Evolutionary conservation across 495 filamentous ascomycete genomes (phyloP).

Genomic region (Trypethelium eluteriae): DNA sequence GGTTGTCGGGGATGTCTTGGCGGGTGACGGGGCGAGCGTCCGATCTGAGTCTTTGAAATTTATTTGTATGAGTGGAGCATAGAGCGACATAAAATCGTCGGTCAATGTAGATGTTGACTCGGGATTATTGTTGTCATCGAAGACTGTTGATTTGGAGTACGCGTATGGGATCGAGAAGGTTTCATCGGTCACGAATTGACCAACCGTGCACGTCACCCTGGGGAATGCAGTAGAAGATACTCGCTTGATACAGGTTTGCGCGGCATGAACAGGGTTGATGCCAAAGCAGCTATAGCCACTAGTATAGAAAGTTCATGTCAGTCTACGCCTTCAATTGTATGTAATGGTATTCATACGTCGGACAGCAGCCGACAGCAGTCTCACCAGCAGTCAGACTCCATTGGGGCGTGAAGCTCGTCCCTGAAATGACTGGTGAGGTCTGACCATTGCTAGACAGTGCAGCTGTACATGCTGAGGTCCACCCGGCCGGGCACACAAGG

Average conservation of each 20-base stretch:
- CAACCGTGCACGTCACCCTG: background rate
- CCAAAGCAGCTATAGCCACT: background rate
- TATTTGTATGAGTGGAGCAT: background rate
- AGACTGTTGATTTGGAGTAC: background rate
- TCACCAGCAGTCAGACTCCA: background rate
- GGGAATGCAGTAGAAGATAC: background rate
- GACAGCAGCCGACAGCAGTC: background rate
- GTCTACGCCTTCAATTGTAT: background rate
- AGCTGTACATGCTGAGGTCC: background rate
- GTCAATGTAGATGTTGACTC: background rate
- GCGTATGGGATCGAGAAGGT: background rate
- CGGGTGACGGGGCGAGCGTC: background rate
- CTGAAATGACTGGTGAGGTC: background rate
- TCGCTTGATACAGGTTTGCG: background rate
- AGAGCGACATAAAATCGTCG: background rate
- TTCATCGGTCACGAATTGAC: background rate
- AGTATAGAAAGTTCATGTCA: background rate
- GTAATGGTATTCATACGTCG: background rate
- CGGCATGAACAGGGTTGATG: background rate
- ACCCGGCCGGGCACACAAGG: background rate
- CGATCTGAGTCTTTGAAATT: background rate
- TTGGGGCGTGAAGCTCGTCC: background rate
- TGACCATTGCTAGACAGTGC: background rate
- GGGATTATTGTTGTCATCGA: background rate
- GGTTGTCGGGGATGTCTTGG: background rate